phyloP scores from a whole-genome alignment of 2,329 filamentous ascomycete species.

The Mariannaea sp. region DNA sequence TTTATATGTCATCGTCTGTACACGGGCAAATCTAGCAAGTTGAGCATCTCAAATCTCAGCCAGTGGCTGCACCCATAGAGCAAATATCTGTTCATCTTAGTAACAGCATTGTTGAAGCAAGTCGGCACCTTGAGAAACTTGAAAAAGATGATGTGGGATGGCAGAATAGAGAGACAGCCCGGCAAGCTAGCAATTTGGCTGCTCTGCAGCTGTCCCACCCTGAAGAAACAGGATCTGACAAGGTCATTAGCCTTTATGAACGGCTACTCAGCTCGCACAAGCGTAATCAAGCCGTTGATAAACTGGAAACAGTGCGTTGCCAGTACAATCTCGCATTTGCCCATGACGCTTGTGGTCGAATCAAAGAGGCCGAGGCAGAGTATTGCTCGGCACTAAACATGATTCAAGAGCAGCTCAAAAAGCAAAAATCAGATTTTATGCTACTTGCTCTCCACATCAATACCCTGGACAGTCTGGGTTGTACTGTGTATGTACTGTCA shows the following conservation, averaged over 20 bases:
- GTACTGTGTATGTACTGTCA: slow-evolving; percentile 2
- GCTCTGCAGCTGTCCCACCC: background rate
- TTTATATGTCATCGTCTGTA: too few species aligned
- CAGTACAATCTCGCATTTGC: slow-evolving; percentile 11
- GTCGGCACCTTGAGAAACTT: background rate
- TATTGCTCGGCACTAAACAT: background rate
- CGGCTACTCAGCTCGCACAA: slow-evolving; percentile 6
- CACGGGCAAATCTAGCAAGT: background rate
- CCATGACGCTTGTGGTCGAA: background rate
- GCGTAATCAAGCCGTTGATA: background rate
- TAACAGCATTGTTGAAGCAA: background rate
- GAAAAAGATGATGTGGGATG: background rate
- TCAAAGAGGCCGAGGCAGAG: slow-evolving; percentile 1
- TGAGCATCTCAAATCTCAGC: background rate
- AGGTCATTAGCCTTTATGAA: background rate
- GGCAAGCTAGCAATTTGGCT: slow-evolving; percentile 3
- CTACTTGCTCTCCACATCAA: slow-evolving; percentile 5
- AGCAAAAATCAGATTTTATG: background rate
- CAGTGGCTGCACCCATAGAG: background rate
- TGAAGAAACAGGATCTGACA: background rate
- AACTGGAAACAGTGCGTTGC: background rate
- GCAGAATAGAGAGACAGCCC: background rate
- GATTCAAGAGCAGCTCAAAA: background rate
- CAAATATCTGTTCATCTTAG: background rate
- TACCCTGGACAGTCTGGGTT: slow-evolving; percentile 1